Conservation (phyloP, 345 rosid genomes). For the Melaleuca alternifolia region DNA sequence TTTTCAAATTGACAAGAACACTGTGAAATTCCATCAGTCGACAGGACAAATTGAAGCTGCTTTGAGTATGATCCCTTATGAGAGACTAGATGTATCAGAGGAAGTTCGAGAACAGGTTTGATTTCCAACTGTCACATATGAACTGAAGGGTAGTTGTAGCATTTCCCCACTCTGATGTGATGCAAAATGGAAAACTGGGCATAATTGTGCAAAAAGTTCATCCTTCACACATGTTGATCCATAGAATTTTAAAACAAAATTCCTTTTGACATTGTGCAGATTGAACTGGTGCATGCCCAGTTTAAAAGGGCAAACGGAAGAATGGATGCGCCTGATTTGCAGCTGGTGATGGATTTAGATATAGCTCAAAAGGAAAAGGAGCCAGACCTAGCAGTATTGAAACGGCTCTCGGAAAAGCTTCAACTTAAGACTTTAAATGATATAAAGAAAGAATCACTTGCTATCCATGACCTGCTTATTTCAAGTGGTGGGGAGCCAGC, state of each 20-base stretch:
- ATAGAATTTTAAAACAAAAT: neutral
- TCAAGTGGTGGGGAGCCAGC: constrained; percentile 52
- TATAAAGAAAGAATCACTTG: constrained; percentile 67
- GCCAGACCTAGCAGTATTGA: constrained; percentile 45
- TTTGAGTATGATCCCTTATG: constrained; percentile 49
- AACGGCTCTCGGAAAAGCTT: constrained; percentile 69
- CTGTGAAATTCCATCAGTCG: constrained; percentile 33
- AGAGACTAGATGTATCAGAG: constrained; percentile 50
- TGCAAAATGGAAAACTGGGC: neutral
- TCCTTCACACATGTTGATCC: neutral
- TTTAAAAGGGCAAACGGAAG: constrained; percentile 72
- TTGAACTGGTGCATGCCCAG: constrained; percentile 81
- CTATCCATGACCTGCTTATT: constrained; percentile 67
- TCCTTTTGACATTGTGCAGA: constrained; percentile 17
- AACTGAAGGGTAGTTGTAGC: neutral
- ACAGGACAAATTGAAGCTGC: constrained; percentile 73
- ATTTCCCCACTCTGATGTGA: neutral
- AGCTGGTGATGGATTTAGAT: constrained; percentile 63
- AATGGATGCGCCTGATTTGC: constrained; percentile 46
- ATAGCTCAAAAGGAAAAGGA: constrained; percentile 43
- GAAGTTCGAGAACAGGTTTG: constrained; percentile 90
- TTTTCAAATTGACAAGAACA: constrained; percentile 31
- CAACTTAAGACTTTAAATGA: constrained; percentile 73
- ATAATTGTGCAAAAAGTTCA: neutral
- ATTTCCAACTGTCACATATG: neutral